Percentiles rank a stretch among this genome's conserved stretches.
phyloP scores from a whole-genome alignment of 2,329 filamentous ascomycete genomes.

The Calonectria hongkongensis region DNA sequence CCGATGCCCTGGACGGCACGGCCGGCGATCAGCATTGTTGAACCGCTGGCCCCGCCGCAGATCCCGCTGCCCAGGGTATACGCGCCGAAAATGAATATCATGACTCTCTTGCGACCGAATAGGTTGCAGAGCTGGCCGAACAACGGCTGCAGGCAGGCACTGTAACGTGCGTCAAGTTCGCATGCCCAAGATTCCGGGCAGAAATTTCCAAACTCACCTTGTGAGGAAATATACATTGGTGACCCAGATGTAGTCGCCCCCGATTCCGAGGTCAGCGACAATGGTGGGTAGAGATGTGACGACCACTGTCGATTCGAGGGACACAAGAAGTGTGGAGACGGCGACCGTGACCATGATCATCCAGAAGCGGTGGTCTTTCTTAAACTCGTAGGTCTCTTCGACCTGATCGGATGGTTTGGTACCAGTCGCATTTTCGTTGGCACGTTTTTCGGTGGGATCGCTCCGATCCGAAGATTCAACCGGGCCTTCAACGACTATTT shows the following conservation, averaged over 20 bases:
- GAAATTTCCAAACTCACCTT: constrained; percentile 30
- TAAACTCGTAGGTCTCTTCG: neutral
- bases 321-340: constrained; percentile 48
- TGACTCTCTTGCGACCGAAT: constrained; percentile 69
- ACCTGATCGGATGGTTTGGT: neutral
- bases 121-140: constrained; percentile 71
- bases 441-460: neutral
- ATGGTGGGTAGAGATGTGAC: constrained; percentile 55
- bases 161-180: constrained; percentile 22
- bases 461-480: neutral
- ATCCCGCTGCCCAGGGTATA: constrained; percentile 72
- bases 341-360: constrained; percentile 50
- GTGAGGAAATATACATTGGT: constrained; percentile 55
- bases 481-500: neutral
- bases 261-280: constrained; percentile 48
- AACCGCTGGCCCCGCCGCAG: constrained; percentile 63
- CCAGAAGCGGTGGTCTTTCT: constrained; percentile 5
- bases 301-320: constrained; percentile 52
- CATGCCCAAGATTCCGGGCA: neutral
- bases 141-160: constrained; percentile 65
- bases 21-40: constrained; percentile 65
- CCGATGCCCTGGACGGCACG: constrained; percentile 65
- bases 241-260: constrained; percentile 56
- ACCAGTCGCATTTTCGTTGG: neutral
- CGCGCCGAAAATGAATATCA: constrained; percentile 63